A percentile compares a stretch with the other conserved stretches of the same genome.
These are phyloP conservation scores for Leptosphaerulina australis DNA, from an alignment of 2,329 filamentous ascomycete genomes.

Conservation along the genomic window DNA sequence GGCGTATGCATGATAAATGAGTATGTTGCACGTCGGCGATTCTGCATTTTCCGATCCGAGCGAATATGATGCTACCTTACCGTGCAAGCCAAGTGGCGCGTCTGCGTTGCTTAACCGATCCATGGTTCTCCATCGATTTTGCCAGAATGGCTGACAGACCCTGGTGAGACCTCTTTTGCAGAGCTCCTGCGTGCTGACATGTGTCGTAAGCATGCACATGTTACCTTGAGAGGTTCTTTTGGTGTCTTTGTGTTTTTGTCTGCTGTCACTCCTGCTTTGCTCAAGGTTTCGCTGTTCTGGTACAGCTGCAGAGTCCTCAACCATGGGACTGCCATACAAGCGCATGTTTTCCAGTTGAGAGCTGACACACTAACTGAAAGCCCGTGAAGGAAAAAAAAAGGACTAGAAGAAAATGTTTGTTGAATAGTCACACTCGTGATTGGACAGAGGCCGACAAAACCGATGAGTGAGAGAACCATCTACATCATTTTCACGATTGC, in stretches of 20 bases:
- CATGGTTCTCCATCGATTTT: neutral
- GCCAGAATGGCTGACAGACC: neutral
- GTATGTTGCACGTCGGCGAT: neutral
- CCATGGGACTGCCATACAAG: neutral
- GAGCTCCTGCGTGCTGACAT: constrained; percentile 3
- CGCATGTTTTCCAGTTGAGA: neutral
- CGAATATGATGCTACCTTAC: constrained; percentile 10
- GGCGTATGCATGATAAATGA: constrained; percentile 10
- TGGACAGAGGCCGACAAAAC: constrained; percentile 1
- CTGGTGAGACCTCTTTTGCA: neutral
- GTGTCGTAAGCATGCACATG: neutral
- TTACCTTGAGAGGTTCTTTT: neutral
- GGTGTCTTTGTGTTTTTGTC: neutral
- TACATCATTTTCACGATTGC: constrained; percentile 18
- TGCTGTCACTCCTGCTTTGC: neutral
- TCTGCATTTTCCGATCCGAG: neutral
- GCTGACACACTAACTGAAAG: constrained; percentile 5
- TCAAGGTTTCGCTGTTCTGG: neutral
- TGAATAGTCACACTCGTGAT: constrained; percentile 2
- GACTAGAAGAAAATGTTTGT: constrained; percentile 6
- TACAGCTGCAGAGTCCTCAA: neutral
- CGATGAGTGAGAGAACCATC: constrained; percentile 3
- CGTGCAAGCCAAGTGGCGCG: constrained; percentile 7
- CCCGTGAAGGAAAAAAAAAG: neutral
- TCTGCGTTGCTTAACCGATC: neutral